Base-by-base conservation (phyloP, 805 yeast genomes). In the Sporopachydermia lactativora region DNA sequence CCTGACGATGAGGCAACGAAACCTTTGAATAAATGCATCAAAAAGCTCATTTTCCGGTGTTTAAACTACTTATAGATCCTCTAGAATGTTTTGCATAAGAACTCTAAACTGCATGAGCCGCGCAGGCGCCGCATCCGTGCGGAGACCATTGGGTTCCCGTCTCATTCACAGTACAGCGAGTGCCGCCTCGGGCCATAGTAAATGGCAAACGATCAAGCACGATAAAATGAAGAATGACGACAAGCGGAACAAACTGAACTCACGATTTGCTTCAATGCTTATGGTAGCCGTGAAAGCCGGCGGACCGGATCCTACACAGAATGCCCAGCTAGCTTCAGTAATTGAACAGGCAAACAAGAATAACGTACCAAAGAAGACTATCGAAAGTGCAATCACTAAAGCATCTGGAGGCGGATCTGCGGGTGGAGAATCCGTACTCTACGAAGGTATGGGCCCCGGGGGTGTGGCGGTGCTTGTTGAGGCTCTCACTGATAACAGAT, bases 141-240 rank as follows among this genome's bases (percentile, higher is more conserved):
- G n/a, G n/a, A n/a, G n/a, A n/a, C n/a, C n/a, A n/a, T n/a, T n/a
- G n/a, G n/a, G n/a, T n/a, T n/a, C n/a, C n/a, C n/a, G n/a, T n/a
- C n/a, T 24, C 8, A n/a, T 24, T n/a, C 31, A 24, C n/a, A 24
- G 31, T 51, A 34, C 3, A 40, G 1, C 8, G 13, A 24, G 8
- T 24, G 35, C 47, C 1, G 42, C 45, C n/a, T 76, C 85, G 0
- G 98, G 98, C 1, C 98, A 89, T 58, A 80, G 84, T 31, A 89
- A 88, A 59, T 89, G 98, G 98, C 83, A 94, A 36, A 84, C 82
- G 38, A 89, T 92, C 49, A 81, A 86, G 54, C 96, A 86, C 55
- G 92, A 82, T 55, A 89, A 89, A 60, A 95, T 95, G 42, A 83
- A 84, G 47, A 85, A 86, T 52, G 98, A 89, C 61, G 82, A 85